Conservation (phyloP, 2,329 filamentous ascomycete species). For the Aspergillus pseudoterreus region DNA sequence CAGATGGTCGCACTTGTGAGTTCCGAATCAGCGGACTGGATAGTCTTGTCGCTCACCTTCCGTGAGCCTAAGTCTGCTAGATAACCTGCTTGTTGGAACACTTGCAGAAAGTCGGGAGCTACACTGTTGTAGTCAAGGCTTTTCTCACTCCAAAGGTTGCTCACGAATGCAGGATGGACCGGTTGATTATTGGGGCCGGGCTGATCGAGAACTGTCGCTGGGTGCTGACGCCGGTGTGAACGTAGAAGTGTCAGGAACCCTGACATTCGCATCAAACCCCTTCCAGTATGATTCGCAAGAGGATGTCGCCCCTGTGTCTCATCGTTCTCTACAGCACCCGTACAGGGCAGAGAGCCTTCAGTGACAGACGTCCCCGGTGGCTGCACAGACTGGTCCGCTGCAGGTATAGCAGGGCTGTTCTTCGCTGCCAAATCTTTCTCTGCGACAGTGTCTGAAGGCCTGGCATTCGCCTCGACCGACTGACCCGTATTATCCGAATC, state of each 20-base stretch:
- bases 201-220: constrained; percentile 2
- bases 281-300: constrained; percentile 5
- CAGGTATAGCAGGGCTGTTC: no score
- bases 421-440: no score
- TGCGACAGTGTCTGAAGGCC: no score
- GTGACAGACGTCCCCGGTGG: no score
- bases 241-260: constrained; percentile 17
- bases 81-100: neutral
- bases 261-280: constrained; percentile 11
- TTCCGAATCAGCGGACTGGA: constrained; percentile 29
- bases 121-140: neutral
- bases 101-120: neutral
- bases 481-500: no score
- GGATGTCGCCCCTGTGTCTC: neutral
- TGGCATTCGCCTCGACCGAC: no score
- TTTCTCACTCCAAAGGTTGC: no score
- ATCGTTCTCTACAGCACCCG: neutral
- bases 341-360: no score
- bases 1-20: constrained; percentile 30
- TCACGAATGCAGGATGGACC: no score
- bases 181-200: neutral
- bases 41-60: constrained; percentile 31
- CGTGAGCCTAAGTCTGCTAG: constrained; percentile 15
- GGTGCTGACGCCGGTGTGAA: constrained; percentile 10
- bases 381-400: no score